Evolutionary conservation across 805 yeast genomes (phyloP).

Genomic region (Kuraishia cidri): DNA sequence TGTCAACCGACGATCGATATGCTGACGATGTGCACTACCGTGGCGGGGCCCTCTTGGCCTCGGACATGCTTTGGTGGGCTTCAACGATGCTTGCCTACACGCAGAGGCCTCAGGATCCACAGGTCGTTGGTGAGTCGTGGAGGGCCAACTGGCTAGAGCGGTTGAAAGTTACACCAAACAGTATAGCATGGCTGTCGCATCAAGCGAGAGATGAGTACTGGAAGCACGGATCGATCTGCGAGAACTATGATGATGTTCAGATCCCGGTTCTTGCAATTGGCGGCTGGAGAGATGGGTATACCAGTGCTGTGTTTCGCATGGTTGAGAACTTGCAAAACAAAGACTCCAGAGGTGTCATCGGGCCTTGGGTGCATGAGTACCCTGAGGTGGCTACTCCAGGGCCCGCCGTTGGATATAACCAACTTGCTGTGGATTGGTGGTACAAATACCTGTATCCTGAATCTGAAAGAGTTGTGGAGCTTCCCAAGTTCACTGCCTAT

Average conservation of each 20-base stretch:
- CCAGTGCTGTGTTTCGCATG: conserved; percentile 34
- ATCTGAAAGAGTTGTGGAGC: conserved; percentile 11
- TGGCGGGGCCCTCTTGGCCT: conserved; percentile 34
- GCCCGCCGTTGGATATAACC: conserved; percentile 34
- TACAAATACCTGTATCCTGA: conserved; percentile 24
- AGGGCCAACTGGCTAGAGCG: conserved; percentile 29
- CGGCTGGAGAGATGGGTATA: conserved; percentile 41
- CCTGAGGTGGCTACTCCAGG: conserved; percentile 38
- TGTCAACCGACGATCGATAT: conserved; percentile 39
- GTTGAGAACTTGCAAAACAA: conserved; percentile 29
- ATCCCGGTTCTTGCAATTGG: conserved; percentile 35
- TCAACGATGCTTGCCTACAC: conserved; percentile 34
- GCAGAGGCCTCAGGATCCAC: conserved; percentile 37
- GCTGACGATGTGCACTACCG: conserved; percentile 40
- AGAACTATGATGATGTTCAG: conserved; percentile 26
- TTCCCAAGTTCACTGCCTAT: conserved; percentile 29
- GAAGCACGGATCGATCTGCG: conserved; percentile 38
- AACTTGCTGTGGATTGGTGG: conserved; percentile 31
- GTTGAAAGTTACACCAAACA: conserved; percentile 28
- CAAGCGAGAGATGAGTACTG: conserved; percentile 35
- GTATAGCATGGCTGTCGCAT: conserved; percentile 30
- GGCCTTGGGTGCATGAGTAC: conserved; percentile 42
- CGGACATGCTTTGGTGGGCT: conserved; percentile 43
- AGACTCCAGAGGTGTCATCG: conserved; percentile 26
- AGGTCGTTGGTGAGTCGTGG: conserved; percentile 28